Evolutionary conservation across 768 basidiomycete species (phyloP), one percentile per base, ranked within the genome.

Genomic region (Saitozyma podzolica): DNA sequence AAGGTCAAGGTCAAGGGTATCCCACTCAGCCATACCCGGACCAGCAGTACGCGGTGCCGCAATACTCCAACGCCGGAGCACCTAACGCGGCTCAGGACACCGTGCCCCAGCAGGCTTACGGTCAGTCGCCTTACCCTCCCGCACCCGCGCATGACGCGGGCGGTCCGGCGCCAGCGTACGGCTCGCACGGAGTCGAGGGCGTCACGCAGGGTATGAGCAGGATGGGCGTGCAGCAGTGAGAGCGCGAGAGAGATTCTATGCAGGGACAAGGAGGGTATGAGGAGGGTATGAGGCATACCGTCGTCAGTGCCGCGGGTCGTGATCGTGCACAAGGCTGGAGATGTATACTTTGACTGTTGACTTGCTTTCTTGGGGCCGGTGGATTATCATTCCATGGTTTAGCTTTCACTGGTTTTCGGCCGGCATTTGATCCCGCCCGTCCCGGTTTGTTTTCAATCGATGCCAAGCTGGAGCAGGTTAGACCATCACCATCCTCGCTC

Each of bases 201-300:
- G 64, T 72, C 19, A 50, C 62, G 37, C 53, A 58, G 11, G 62
- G 63, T 3, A 60, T 75, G 61, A 63, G 57, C 37, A 67, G 72
- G 64, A 70, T 75, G 74, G 37, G 52, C 45, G 67, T 75, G 42
- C 67, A 68, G 56, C 67, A 68, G 10, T 58, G 65, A 47, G 68
- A 52, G 43, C 14, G 19, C 17, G 57, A 8, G 48, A 48, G 17
- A 48, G 47, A 6, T 14, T 14, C 14, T 48, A 14, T 48, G 14
- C 14, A 14, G 47, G 17, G 8, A 2, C 9, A n/a, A 40, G 53
- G 19, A 54, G 40, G 40, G 8, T 39, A 43, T n/a, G 43, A 40
- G 54, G 9, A 8, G 41, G n/a, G n/a, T 54, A 54, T 6, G 19
- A 16, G 19, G 16, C n/a, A 54, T 54, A 39, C 47, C 47, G 3